Conservation (phyloP, 768 basidiomycete genomes). For the Amanita exitialis region DNA sequence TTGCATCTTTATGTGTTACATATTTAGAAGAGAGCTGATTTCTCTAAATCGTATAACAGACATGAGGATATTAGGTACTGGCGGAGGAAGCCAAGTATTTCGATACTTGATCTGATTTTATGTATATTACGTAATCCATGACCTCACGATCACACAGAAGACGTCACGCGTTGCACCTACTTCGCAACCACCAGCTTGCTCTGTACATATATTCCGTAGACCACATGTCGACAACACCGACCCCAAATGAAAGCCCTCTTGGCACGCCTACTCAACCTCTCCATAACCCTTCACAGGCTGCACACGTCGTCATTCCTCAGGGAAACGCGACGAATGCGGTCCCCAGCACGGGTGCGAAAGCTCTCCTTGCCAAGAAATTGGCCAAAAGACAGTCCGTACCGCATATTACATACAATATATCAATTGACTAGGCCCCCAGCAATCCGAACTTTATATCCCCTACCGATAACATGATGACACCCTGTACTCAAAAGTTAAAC, state of each 20-base stretch:
- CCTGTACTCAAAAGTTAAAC: slow-evolving; percentile 84
- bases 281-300: slow-evolving; percentile 78
- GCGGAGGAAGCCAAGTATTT: background rate
- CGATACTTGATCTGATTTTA: background rate
- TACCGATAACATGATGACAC: slow-evolving; percentile 92
- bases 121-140: background rate
- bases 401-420: slow-evolving; percentile 1
- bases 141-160: too few species aligned
- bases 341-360: slow-evolving; percentile 79
- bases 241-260: slow-evolving; percentile 59
- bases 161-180: too few species aligned
- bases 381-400: slow-evolving; percentile 72
- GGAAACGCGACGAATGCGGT: slow-evolving; percentile 53
- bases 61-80: background rate
- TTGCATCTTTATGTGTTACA: slow-evolving; percentile 38
- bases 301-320: slow-evolving; percentile 67
- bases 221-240: slow-evolving; percentile 45
- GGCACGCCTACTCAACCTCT: slow-evolving; percentile 65
- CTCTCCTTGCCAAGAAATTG: slow-evolving; percentile 88
- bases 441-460: slow-evolving; percentile 88
- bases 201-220: slow-evolving; percentile 3
- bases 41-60: background rate
- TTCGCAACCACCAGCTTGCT: slow-evolving; percentile 1
- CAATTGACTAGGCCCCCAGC: slow-evolving; percentile 25
- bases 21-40: slow-evolving; percentile 30